Evolutionary conservation across 495 filamentous ascomycete genomes (phyloP).

Genomic region (Aspergillus carlsbadensis): DNA sequence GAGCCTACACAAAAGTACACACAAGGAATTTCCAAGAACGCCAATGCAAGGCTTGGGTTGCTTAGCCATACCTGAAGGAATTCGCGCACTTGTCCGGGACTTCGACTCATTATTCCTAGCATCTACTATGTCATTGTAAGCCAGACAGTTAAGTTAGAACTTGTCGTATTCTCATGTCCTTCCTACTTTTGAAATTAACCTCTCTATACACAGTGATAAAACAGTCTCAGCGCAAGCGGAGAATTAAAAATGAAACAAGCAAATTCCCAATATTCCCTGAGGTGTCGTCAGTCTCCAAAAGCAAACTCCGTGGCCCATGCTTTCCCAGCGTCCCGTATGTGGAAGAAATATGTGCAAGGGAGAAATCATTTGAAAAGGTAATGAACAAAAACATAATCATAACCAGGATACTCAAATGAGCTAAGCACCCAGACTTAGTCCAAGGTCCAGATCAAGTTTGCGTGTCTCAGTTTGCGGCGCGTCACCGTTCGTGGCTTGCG

Average conservation of each 20-base stretch:
- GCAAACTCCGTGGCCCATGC: slow-evolving; percentile 11
- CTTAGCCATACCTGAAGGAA: slow-evolving; percentile 3
- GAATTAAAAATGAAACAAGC: neutral
- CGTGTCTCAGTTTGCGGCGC: slow-evolving; percentile 11
- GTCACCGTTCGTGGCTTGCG: slow-evolving; percentile 15
- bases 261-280: neutral
- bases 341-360: neutral
- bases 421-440: slow-evolving; percentile 25
- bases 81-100: too few species aligned
- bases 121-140: too few species aligned
- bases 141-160: neutral
- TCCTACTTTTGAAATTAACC: slow-evolving; percentile 13
- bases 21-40: neutral
- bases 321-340: neutral
- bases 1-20: neutral
- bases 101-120: too few species aligned
- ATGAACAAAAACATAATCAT: slow-evolving; percentile 8
- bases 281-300: neutral
- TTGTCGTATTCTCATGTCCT: slow-evolving; percentile 17
- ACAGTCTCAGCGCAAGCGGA: slow-evolving; percentile 1
- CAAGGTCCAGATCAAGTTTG: slow-evolving; percentile 34
- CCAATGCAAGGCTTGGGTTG: slow-evolving; percentile 15
- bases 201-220: slow-evolving; percentile 13
- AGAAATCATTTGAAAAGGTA: slow-evolving; percentile 4
- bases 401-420: slow-evolving; percentile 7